Percentiles rank a stretch among this genome's conserved stretches.
These are phyloP conservation scores for Rubroboletus satanas DNA, from an alignment of 768 basidiomycete species.

Conservation along the genomic window DNA sequence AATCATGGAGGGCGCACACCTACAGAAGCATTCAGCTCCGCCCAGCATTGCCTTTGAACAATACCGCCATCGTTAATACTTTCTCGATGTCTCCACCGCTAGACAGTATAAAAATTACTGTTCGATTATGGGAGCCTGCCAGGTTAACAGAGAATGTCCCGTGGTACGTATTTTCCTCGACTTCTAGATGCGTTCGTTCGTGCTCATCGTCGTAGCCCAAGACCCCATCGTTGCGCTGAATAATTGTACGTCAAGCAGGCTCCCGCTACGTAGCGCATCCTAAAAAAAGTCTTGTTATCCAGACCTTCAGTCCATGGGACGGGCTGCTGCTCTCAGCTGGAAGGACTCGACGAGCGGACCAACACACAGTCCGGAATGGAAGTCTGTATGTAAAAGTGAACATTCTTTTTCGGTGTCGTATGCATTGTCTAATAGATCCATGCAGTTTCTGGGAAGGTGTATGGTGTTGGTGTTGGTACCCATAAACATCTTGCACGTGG, in stretches of 20 bases:
- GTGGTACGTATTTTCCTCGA: conserved; percentile 7
- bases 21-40: conserved; percentile 25
- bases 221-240: conserved; percentile 36
- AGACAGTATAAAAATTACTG: conserved; percentile 26
- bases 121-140: conserved; percentile 12
- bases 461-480: conserved; percentile 46
- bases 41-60: conserved; percentile 27
- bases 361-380: conserved; percentile 50
- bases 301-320: conserved; percentile 54
- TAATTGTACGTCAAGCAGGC: conserved; percentile 34
- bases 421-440: conserved; percentile 9
- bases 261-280: neutral
- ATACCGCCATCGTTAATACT: conserved; percentile 25
- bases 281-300: neutral
- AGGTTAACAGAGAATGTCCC: conserved; percentile 23
- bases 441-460: conserved; percentile 49
- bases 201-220: conserved; percentile 22
- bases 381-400: conserved; percentile 55
- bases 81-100: conserved; percentile 17
- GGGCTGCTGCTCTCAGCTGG: conserved; percentile 51
- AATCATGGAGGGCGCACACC: conserved; percentile 27
- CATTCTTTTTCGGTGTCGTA: conserved; percentile 10
- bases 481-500: conserved; percentile 53
- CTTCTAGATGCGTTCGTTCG: neutral
- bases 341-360: conserved; percentile 43